Conservation (phyloP, 305 asterid genomes). For the Fraxinus albicans region DNA sequence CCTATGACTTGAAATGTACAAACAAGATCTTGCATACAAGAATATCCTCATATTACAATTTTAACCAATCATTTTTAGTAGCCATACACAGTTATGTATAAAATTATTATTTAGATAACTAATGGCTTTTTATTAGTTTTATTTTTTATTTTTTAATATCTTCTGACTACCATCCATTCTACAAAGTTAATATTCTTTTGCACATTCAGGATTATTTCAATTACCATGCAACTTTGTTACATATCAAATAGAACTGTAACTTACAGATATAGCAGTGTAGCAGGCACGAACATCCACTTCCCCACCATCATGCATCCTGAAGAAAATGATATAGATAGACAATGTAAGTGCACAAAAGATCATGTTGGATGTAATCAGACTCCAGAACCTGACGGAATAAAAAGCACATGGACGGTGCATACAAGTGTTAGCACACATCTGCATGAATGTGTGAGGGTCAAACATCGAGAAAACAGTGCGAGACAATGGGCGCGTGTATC, state of each 20-base stretch:
- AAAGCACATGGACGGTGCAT: background rate
- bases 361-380: background rate
- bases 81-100: background rate
- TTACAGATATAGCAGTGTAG: constrained; percentile 94
- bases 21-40: background rate
- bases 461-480: background rate
- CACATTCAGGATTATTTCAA: background rate
- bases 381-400: background rate
- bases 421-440: background rate
- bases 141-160: background rate
- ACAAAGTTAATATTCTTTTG: background rate
- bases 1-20: background rate
- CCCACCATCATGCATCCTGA: constrained; percentile 98
- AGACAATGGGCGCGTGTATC: background rate
- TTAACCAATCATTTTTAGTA: background rate
- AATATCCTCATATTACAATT: background rate
- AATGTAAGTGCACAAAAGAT: background rate
- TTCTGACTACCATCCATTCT: background rate
- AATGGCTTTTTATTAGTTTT: background rate
- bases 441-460: background rate
- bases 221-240: background rate
- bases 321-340: constrained; percentile 18
- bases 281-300: constrained; percentile 97
- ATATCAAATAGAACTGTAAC: constrained; percentile 29
- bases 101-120: background rate